Percentiles rank a stretch among this genome's conserved stretches.
Evolutionary conservation across 768 basidiomycete species (phyloP).

Genomic region (Obba rivulosa): DNA sequence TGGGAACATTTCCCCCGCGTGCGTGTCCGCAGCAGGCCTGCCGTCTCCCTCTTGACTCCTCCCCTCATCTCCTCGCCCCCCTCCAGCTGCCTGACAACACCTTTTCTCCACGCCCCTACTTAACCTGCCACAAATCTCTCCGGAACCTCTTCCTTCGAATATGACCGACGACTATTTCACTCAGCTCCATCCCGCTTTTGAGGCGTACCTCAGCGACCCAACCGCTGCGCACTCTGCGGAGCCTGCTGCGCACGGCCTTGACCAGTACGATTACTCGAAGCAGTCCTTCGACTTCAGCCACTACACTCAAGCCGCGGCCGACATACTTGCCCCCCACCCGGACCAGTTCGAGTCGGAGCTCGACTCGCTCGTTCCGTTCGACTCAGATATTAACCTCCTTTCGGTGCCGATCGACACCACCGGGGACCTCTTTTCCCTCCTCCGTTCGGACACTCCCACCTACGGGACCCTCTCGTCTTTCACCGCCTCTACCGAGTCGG

Average conservation of each 20-base stretch:
- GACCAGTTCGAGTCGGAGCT: constrained; percentile 83
- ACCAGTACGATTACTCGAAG: constrained; percentile 50
- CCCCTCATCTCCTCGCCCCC: constrained; percentile 8
- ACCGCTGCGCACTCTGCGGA: constrained; percentile 14
- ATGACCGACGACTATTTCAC: constrained; percentile 18
- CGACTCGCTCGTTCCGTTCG: constrained; percentile 57
- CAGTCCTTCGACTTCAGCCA: constrained; percentile 38
- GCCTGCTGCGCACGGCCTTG: constrained; percentile 15
- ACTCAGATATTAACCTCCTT: constrained; percentile 51
- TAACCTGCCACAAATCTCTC: constrained; percentile 11
- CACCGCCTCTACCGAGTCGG: constrained; percentile 73
- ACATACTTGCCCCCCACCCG: constrained; percentile 72
- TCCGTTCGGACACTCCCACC: constrained; percentile 57
- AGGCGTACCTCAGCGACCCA: constrained; percentile 11
- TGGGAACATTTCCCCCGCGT: constrained; percentile 10
- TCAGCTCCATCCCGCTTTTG: constrained; percentile 17
- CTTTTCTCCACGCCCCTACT: constrained; percentile 12
- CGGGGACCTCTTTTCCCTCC: constrained; percentile 52
- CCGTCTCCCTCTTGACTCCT: constrained; percentile 11
- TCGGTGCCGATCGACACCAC: constrained; percentile 44
- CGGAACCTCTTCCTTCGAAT: constrained; percentile 11
- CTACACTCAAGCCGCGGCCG: constrained; percentile 62
- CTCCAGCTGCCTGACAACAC: constrained; percentile 1
- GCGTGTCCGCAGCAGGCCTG: constrained; percentile 7
- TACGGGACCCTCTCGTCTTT: constrained; percentile 73